phyloP scores from a whole-genome alignment of 2,329 filamentous ascomycete genomes.

The Xylariomycetidae sp. region DNA sequence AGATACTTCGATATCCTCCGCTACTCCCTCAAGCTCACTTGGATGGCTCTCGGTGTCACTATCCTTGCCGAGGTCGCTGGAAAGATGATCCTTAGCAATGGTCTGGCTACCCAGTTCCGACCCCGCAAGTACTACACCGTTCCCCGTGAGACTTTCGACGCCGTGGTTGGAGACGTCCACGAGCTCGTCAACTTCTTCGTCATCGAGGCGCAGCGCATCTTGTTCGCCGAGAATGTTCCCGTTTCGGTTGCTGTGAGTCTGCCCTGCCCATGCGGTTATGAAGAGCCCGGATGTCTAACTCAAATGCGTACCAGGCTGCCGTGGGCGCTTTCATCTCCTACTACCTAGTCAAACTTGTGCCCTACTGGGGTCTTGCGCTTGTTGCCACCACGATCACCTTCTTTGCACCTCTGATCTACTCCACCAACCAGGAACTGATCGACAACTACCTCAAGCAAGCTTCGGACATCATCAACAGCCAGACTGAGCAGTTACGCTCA shows the following conservation, averaged over 20 bases:
- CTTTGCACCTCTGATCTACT: conserved; percentile 58
- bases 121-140: conserved; percentile 63
- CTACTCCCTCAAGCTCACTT: conserved; percentile 60
- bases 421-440: conserved; percentile 63
- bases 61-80: conserved; percentile 56
- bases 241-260: conserved; percentile 53
- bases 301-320: conserved; percentile 41
- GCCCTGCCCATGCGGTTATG: no score
- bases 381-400: conserved; percentile 55
- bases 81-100: conserved; percentile 54
- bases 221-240: conserved; percentile 61
- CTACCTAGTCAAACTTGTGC: conserved; percentile 63
- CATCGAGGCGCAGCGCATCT: conserved; percentile 62
- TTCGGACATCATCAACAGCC: conserved; percentile 51
- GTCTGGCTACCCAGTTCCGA: conserved; percentile 59
- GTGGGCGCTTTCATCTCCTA: conserved; percentile 59
- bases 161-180: conserved; percentile 56
- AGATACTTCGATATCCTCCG: conserved; percentile 62
- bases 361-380: conserved; percentile 62
- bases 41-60: conserved; percentile 54
- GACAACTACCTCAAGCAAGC: conserved; percentile 55
- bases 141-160: conserved; percentile 55
- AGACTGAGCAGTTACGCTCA: conserved; percentile 56
- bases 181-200: conserved; percentile 68
- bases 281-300: conserved; percentile 2